Percentiles rank a stretch among this genome's conserved stretches.
Conservation (phyloP, 202 grass and related monocot genomes). For the Carex sylvatica region DNA sequence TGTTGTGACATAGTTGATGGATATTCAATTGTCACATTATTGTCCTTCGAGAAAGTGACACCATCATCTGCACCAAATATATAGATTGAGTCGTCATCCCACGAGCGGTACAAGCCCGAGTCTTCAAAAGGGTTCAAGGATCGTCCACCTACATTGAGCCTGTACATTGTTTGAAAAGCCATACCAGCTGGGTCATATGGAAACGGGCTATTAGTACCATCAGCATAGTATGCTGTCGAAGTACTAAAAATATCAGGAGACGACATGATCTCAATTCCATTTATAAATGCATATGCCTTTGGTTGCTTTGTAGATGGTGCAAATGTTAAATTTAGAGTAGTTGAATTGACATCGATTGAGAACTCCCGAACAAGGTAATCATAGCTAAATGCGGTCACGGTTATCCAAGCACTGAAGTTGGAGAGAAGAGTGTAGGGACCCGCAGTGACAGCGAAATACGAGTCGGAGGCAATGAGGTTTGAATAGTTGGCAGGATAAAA, state of each 20-base stretch:
- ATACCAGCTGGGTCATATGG: slow-evolving; percentile 20
- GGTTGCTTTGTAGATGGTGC: slow-evolving; percentile 32
- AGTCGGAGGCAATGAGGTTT: slow-evolving; percentile 21
- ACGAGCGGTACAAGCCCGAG: slow-evolving; percentile 45
- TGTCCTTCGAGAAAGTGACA: slow-evolving; percentile 41
- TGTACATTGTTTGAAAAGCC: slow-evolving; percentile 74
- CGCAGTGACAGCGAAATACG: slow-evolving; percentile 40
- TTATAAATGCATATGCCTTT: slow-evolving; percentile 65
- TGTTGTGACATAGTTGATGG: slow-evolving; percentile 19
- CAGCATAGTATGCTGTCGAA: background rate
- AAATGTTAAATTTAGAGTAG: slow-evolving; percentile 47
- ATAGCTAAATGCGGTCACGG: slow-evolving; percentile 24
- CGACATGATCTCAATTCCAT: slow-evolving; percentile 77
- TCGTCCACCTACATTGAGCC: slow-evolving; percentile 57
- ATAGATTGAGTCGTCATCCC: slow-evolving; percentile 40
- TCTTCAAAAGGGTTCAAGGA: slow-evolving; percentile 27
- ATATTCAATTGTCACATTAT: slow-evolving; percentile 51
- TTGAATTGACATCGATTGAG: slow-evolving; percentile 42
- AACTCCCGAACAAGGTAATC: slow-evolving; percentile 63
- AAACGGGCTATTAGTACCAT: background rate
- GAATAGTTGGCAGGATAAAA: slow-evolving; percentile 65
- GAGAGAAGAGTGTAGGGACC: slow-evolving; percentile 46
- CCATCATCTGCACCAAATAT: slow-evolving; percentile 40
- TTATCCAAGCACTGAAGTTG: slow-evolving; percentile 61
- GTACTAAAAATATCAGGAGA: slow-evolving; percentile 30